Conservation (phyloP, 2,329 filamentous ascomycete species). For the Aaosphaeria pasadenensis region DNA sequence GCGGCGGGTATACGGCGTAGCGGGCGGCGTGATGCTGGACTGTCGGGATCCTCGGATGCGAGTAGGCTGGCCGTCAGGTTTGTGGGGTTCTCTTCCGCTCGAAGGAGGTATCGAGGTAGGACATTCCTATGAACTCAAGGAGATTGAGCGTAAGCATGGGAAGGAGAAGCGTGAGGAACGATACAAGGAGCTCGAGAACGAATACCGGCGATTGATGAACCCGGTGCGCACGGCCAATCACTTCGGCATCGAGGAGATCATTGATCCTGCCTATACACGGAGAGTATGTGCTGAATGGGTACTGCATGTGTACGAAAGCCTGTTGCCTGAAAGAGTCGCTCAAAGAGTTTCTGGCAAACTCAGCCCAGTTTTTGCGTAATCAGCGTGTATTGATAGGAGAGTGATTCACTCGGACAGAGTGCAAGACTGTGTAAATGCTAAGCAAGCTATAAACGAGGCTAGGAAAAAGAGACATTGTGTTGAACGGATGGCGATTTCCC, state of each 20-base stretch:
- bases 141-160: conserved; percentile 51
- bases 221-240: conserved; percentile 62
- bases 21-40: conserved; percentile 63
- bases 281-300: conserved; percentile 56
- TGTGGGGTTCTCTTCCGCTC: conserved; percentile 61
- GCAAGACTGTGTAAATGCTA: no score
- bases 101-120: conserved; percentile 65
- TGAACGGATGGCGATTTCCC: no score
- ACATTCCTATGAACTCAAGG: conserved; percentile 58
- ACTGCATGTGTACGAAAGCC: conserved; percentile 53
- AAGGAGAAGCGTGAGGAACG: conserved; percentile 46
- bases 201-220: conserved; percentile 62
- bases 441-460: no score
- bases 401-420: no score
- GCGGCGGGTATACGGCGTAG: conserved; percentile 60
- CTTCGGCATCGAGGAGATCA: conserved; percentile 64
- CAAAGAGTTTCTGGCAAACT: conserved; percentile 39
- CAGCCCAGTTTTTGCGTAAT: conserved; percentile 29
- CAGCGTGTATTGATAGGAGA: background rate
- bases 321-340: conserved; percentile 50
- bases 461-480: no score
- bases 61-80: conserved; percentile 62
- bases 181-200: conserved; percentile 57
- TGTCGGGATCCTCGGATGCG: conserved; percentile 59
- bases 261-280: conserved; percentile 60